A percentile compares a stretch with the other conserved stretches of the same genome.
These are phyloP conservation scores for Phytophthora podocarpi DNA, from an alignment of 352 stramenopile species.

Conservation along the genomic window DNA sequence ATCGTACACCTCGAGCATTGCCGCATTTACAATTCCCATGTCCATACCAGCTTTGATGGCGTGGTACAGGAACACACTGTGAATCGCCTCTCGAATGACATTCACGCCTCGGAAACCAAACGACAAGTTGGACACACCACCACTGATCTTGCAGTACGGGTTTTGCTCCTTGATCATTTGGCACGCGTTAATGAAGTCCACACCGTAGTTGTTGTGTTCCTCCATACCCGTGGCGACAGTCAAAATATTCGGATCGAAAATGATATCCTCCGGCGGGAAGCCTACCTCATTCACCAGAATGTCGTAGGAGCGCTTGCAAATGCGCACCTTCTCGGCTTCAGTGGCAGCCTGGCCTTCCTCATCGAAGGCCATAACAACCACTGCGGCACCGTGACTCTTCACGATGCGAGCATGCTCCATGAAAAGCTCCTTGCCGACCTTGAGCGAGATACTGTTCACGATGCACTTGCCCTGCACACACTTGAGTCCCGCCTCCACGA, in stretches of 20 bases:
- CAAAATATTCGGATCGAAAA: constrained; percentile 98
- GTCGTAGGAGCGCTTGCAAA: constrained; percentile 98
- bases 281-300: constrained; percentile 94
- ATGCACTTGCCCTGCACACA: constrained; percentile 98
- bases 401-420: constrained; percentile 94
- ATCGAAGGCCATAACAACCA: constrained; percentile 98
- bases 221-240: constrained; percentile 98
- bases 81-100: constrained; percentile 97
- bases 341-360: constrained; percentile 96
- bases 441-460: constrained; percentile 98
- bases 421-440: constrained; percentile 97
- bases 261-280: constrained; percentile 97
- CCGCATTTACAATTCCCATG: constrained; percentile 98
- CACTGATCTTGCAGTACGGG: constrained; percentile 96
- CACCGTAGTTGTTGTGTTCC: constrained; percentile 97
- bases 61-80: constrained; percentile 97
- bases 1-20: constrained; percentile 88
- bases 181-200: constrained; percentile 97
- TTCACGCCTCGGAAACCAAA: constrained; percentile 98
- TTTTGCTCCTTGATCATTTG: constrained; percentile 95
- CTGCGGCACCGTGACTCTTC: constrained; percentile 94
- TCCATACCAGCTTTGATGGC: constrained; percentile 97
- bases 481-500: constrained; percentile 97
- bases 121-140: constrained; percentile 96
- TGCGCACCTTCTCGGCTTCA: constrained; percentile 95